Evolutionary conservation across 2,329 filamentous ascomycete species (phyloP).

Genomic region (Fusarium camptoceras): DNA sequence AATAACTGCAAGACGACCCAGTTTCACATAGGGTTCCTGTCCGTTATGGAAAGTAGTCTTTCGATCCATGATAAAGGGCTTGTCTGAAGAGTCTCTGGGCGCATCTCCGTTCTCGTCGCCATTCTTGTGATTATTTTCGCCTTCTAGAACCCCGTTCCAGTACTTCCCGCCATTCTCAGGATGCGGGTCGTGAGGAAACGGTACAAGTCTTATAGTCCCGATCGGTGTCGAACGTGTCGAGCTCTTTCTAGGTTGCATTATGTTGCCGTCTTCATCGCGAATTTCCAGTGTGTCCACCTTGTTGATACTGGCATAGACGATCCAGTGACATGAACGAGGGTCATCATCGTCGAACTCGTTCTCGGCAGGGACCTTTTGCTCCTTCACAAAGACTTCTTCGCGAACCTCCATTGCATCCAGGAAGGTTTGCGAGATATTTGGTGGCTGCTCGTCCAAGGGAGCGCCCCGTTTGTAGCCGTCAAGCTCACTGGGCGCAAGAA

Average conservation of each 20-base stretch:
- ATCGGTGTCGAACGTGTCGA: conserved; percentile 64
- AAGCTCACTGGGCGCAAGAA: conserved; percentile 62
- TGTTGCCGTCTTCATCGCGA: conserved; percentile 57
- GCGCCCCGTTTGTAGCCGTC: conserved; percentile 58
- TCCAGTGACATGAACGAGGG: conserved; percentile 83
- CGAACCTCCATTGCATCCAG: conserved; percentile 73
- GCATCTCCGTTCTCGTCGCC: conserved; percentile 1
- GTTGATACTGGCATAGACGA: conserved; percentile 78
- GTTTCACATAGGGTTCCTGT: conserved; percentile 81
- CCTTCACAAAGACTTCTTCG: conserved; percentile 69
- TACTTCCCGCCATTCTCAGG: conserved; percentile 64
- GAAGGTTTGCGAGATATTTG: conserved; percentile 66
- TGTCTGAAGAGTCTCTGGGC: conserved; percentile 2
- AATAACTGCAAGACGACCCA: conserved; percentile 81
- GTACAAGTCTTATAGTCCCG: conserved; percentile 83
- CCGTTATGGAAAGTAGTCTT: conserved; percentile 67
- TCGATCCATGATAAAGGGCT: conserved; percentile 53
- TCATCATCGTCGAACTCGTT: conserved; percentile 88
- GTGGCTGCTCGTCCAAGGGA: conserved; percentile 58
- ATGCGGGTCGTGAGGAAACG: conserved; percentile 79
- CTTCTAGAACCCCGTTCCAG: conserved; percentile 56
- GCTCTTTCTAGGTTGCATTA: conserved; percentile 58
- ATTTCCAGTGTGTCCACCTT: conserved; percentile 57
- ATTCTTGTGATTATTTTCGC: conserved; percentile 22
- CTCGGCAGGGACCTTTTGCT: conserved; percentile 69